Percentiles rank a stretch among this genome's conserved stretches.
phyloP scores from a whole-genome alignment of 495 filamentous ascomycete genomes.

The Penicillium paxilli region DNA sequence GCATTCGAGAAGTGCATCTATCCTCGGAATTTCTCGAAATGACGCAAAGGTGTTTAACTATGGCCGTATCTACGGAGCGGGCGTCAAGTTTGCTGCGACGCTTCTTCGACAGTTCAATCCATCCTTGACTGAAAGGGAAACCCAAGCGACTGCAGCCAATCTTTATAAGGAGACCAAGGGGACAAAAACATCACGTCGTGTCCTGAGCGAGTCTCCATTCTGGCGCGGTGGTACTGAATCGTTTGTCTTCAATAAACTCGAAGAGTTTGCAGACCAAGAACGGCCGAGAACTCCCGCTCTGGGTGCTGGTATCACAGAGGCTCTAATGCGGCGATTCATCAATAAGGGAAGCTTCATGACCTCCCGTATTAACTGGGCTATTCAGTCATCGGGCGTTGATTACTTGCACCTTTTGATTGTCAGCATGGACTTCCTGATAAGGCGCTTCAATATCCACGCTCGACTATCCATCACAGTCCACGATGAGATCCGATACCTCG shows the following conservation, averaged over 20 bases:
- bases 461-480: constrained; percentile 93
- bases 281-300: constrained; percentile 87
- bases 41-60: constrained; percentile 99
- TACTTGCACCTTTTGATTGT: constrained; percentile 95
- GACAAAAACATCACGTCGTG: constrained; percentile 67
- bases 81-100: constrained; percentile 87
- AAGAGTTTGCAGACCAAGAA: constrained; percentile 96
- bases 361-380: constrained; percentile 97
- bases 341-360: constrained; percentile 92
- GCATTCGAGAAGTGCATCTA: constrained; percentile 89
- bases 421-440: constrained; percentile 88
- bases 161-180: constrained; percentile 92
- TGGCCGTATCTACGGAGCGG: constrained; percentile 95
- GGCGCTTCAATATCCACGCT: constrained; percentile 80
- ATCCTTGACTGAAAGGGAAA: constrained; percentile 70
- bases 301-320: constrained; percentile 96
- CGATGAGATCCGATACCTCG: constrained; percentile 94
- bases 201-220: constrained; percentile 71
- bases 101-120: constrained; percentile 94
- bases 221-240: constrained; percentile 97
- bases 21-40: constrained; percentile 89
- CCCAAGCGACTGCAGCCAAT: constrained; percentile 69
- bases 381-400: constrained; percentile 95
- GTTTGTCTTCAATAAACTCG: constrained; percentile 96
- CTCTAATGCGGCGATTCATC: constrained; percentile 82